A percentile compares a stretch with the other conserved stretches of the same genome.
Conservation (phyloP, 169 alveolate species). For the Plasmodium berghei region DNA sequence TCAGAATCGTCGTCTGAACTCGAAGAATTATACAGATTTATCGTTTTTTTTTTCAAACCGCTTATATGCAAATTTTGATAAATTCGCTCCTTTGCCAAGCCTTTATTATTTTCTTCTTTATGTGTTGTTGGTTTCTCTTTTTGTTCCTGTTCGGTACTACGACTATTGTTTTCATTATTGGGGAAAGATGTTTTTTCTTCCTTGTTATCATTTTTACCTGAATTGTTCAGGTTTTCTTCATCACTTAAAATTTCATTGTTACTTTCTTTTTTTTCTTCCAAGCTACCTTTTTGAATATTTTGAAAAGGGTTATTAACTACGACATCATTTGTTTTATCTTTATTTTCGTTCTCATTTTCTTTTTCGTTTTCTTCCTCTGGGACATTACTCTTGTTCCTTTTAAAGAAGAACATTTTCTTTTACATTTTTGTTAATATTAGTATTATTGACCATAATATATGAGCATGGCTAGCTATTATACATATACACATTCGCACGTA, state of each 20-base stretch:
- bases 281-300: constrained; percentile 31
- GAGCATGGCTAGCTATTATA: too few species aligned
- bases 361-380: constrained; percentile 17
- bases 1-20: neutral
- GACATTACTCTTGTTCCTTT: constrained; percentile 6
- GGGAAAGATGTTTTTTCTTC: constrained; percentile 10
- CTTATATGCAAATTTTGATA: neutral
- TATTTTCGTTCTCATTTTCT: too few species aligned
- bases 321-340: neutral
- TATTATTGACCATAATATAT: too few species aligned
- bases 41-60: neutral
- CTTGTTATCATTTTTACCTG: constrained; percentile 12
- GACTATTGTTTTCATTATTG: neutral
- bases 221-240: constrained; percentile 5
- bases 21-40: neutral
- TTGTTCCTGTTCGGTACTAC: constrained; percentile 8
- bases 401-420: constrained; percentile 21
- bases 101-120: neutral
- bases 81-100: neutral
- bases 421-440: neutral
- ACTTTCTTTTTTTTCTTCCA: constrained; percentile 33
- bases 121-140: neutral
- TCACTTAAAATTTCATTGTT: neutral
- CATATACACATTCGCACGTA: neutral
- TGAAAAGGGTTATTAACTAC: constrained; percentile 48